Percentiles rank a stretch among this genome's conserved stretches.
Conservation (phyloP, 345 rosid species). For the Salix viminalis region DNA sequence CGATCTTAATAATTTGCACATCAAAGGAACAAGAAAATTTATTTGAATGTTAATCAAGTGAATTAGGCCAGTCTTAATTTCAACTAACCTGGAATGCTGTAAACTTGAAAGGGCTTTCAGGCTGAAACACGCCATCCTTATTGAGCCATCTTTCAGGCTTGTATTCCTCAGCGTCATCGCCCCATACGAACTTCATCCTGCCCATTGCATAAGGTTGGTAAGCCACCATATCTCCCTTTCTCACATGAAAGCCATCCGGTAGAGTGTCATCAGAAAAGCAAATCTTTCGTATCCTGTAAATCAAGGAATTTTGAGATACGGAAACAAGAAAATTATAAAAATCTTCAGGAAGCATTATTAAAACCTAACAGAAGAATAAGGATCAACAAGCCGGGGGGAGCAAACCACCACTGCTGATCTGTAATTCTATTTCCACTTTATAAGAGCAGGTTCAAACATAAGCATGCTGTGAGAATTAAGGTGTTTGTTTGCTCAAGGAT, state of each 20-base stretch:
- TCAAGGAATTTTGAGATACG: neutral
- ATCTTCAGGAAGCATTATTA: too few relatives aligned
- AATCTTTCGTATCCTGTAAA: conserved; percentile 33
- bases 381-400: too few relatives aligned
- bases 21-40: too few relatives aligned
- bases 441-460: neutral
- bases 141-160: conserved; percentile 47
- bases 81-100: conserved; percentile 36
- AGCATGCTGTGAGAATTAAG: too few relatives aligned
- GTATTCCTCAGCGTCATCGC: conserved; percentile 38
- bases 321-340: neutral
- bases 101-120: conserved; percentile 37
- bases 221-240: conserved; percentile 29
- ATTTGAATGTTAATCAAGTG: neutral
- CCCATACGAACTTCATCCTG: conserved; percentile 40
- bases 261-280: conserved; percentile 25
- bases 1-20: neutral
- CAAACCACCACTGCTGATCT: too few relatives aligned
- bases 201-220: conserved; percentile 37
- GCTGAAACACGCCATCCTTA: conserved; percentile 23
- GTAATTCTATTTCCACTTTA: too few relatives aligned
- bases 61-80: neutral
- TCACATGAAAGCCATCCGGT: conserved; percentile 37
- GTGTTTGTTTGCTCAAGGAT: too few relatives aligned
- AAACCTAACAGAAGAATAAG: too few relatives aligned